Base-by-base conservation (phyloP, 2,329 filamentous ascomycete species). In the Nigrospora osmanthi region DNA sequence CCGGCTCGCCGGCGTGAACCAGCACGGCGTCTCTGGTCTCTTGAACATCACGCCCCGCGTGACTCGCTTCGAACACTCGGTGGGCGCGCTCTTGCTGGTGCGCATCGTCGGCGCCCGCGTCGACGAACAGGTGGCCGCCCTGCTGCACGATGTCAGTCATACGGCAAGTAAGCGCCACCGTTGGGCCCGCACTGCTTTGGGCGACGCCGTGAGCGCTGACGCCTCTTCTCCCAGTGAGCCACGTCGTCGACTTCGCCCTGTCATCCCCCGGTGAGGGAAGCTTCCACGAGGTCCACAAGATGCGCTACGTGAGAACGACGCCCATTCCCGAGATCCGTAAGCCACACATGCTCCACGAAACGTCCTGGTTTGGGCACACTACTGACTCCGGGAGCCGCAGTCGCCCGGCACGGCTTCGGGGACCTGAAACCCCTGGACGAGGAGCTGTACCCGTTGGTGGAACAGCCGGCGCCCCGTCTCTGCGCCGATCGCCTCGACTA, bases 401-500 rank as follows among this genome's bases (percentile, higher is more conserved):
- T 68, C 11, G 46, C 52, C 12, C 53, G 46, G 16, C 56, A 68
- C 46, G 56, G 59, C 9, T 54, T 65, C 36, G 49, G 23, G 1
- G 53, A 58, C 31, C 47, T 56, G 12, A 59, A 54, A 16, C 50
- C 56, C 4, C 49, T 68, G n/a, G 47, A 66, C 6, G 65, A 68
- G 47, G 61, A 64, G 41, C 55, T 61, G 9, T 68, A 59, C 45
- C 63, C 62, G 7, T 42, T 68, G 6, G 65, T 68, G 4, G 65
- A 68, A 47, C 56, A 50, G 56, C 55, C 59, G 6, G 52, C 65
- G 23, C 65, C 65, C 6, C 62, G 59, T 30, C 61, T 68, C 2
- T 68, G 64, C 45, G 64, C 65, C 17, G 65, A 68, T 46, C 57
- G 65, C 31, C 56, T 68, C 9, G 65, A 68, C 49, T 68, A 68